Base-by-base conservation (phyloP, 192 early-diverging fungal species). In the Coemansia sp. region DNA sequence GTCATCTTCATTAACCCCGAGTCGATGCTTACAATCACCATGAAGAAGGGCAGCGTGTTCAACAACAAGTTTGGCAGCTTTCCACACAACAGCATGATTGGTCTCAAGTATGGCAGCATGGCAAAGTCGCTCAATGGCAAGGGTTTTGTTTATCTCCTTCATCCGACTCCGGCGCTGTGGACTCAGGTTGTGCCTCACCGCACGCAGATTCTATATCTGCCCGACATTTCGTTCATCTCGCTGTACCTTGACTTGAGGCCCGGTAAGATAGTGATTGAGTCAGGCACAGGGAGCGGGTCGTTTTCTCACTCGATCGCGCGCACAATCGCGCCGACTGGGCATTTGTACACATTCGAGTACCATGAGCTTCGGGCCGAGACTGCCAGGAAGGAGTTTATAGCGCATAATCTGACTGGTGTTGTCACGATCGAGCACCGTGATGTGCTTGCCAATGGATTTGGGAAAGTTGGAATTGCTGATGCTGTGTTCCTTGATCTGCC, bases 401-500 rank as follows among this genome's bases (percentile, higher is more conserved):
- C 83, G 17, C 96, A 98, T 68, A 87, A 86, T 1, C 53, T 95
- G 17, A 70, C 72, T 3, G 65, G 87, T 34, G 32, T 94, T 21
- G 84, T 95, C 44, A 89, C 87, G 0, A 60, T 90, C 4, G 70
- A 90, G 46, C 89, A 91, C 55, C 80, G 94, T 32, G 93, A 98
- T 74, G 96, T 96, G 18, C 56, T 81, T 59, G 65, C 67, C 27
- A 65, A 74, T 61, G 96, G 95, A 10, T 98, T 98, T 75, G 91
- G 82, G 6, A 50, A 91, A 32, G 60, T 73, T 10, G 74, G 90
- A 72, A 65, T 76, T 24, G 94, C 93, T 0, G 86, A 90, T 60
- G 91, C 94, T 72, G 95, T 95, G 15, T 98, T 98, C 65, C 80
- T 98, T 56, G 96, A 98, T 82, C 76, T 98, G 55, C 96, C 96